Evolutionary conservation across 2,329 filamentous ascomycete genomes (phyloP).

Genomic region (Verticillium albo-atrum): DNA sequence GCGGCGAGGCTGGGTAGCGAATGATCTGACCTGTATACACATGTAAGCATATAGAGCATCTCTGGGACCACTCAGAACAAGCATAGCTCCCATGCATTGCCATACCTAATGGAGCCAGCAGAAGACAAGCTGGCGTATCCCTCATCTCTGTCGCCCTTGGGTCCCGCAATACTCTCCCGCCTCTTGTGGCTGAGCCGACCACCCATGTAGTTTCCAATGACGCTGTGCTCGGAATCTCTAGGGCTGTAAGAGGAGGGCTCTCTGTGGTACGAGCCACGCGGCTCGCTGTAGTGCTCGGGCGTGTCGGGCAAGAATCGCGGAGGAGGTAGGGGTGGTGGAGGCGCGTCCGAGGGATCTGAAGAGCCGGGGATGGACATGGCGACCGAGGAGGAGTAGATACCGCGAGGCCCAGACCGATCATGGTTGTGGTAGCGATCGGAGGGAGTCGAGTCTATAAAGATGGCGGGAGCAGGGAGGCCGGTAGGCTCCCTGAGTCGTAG

Average conservation of each 20-base stretch:
- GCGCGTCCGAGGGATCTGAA: conserved; percentile 25
- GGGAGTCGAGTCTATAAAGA: conserved; percentile 27
- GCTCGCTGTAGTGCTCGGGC: conserved; percentile 22
- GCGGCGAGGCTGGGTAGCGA: conserved; percentile 27
- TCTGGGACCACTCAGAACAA: too few species aligned
- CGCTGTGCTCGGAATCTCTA: conserved; percentile 17
- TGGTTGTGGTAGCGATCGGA: conserved; percentile 18
- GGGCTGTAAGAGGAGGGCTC: conserved; percentile 16
- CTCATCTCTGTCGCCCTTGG: conserved; percentile 29
- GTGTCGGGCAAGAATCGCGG: conserved; percentile 32
- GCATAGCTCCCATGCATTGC: not conserved
- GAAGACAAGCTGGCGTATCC: conserved; percentile 39
- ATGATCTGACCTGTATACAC: conserved; percentile 32
- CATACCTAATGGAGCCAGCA: conserved; percentile 16
- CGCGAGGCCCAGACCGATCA: conserved; percentile 25
- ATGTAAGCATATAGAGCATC: conserved; percentile 6
- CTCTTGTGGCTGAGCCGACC: conserved; percentile 28
- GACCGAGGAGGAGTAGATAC: conserved; percentile 20
- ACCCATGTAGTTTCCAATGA: conserved; percentile 28
- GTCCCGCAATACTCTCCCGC: conserved; percentile 19
- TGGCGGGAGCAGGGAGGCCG: conserved; percentile 25
- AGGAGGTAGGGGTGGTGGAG: conserved; percentile 40
- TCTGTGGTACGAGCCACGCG: conserved; percentile 22
- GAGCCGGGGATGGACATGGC: conserved; percentile 40
- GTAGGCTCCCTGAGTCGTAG: conserved; percentile 28